These are phyloP conservation scores for Mortierella sp. DNA, from an alignment of 371 early-diverging fungal genomes.

Conservation along the genomic window DNA sequence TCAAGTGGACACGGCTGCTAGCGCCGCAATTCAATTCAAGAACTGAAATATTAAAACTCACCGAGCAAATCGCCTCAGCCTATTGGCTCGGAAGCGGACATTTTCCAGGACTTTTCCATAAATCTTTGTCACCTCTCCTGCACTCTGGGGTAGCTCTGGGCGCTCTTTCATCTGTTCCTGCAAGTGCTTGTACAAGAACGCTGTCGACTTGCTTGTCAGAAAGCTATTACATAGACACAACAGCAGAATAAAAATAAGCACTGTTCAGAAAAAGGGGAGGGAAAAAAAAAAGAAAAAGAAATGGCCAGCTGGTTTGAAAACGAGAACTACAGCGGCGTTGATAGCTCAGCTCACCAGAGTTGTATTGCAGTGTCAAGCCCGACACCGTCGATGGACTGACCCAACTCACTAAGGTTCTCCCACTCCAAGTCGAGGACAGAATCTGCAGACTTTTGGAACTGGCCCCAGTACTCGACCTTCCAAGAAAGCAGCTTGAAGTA, in stretches of 20 bases:
- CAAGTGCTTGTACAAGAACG: constrained; percentile 50
- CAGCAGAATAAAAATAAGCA: neutral
- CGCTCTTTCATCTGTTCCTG: constrained; percentile 46
- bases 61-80: constrained; percentile 73
- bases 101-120: constrained; percentile 75
- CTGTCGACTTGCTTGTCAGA: constrained; percentile 57
- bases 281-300: neutral
- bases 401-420: constrained; percentile 79
- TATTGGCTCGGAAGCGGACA: constrained; percentile 75
- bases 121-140: constrained; percentile 65
- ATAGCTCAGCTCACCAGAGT: constrained; percentile 69
- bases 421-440: constrained; percentile 89
- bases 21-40: neutral
- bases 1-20: neutral
- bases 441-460: constrained; percentile 70
- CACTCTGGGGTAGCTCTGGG: constrained; percentile 49
- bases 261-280: neutral
- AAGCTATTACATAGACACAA: constrained; percentile 20
- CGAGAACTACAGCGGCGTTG: neutral
- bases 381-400: constrained; percentile 78
- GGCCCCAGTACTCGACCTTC: constrained; percentile 69
- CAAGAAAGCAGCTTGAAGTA: constrained; percentile 84
- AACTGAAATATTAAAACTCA: constrained; percentile 23
- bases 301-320: neutral
- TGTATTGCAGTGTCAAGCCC: constrained; percentile 82